These are phyloP conservation scores for Boletellus sp. DNA, from an alignment of 768 basidiomycete genomes.

Conservation along the genomic window DNA sequence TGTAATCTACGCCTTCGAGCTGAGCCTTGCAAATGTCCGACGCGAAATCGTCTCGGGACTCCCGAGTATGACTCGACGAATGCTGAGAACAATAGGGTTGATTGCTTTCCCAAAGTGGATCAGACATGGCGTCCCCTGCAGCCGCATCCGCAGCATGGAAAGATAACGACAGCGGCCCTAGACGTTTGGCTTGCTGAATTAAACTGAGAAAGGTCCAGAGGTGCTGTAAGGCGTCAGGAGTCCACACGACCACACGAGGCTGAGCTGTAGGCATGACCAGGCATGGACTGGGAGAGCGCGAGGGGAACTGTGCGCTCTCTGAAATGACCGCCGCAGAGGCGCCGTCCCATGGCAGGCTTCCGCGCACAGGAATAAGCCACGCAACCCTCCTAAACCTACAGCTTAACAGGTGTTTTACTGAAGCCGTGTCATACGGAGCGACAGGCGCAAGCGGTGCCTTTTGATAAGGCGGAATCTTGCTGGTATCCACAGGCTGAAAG, in stretches of 20 bases:
- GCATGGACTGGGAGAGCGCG: constrained; percentile 17
- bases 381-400: constrained; percentile 40
- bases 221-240: constrained; percentile 35
- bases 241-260: constrained; percentile 44
- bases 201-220: constrained; percentile 51
- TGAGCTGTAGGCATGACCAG: constrained; percentile 15
- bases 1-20: constrained; percentile 41
- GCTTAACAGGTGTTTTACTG: constrained; percentile 24
- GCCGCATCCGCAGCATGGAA: constrained; percentile 36
- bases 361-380: constrained; percentile 60
- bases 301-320: constrained; percentile 21
- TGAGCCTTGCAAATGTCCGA: constrained; percentile 16
- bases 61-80: constrained; percentile 9
- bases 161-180: constrained; percentile 49
- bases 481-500: constrained; percentile 16
- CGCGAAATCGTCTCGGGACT: constrained; percentile 7
- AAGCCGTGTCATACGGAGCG: constrained; percentile 33
- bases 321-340: constrained; percentile 43
- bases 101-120: constrained; percentile 25
- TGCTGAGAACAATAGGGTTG: constrained; percentile 18
- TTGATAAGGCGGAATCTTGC: constrained; percentile 30
- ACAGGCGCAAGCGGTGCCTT: constrained; percentile 38
- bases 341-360: constrained; percentile 45
- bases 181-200: constrained; percentile 33
- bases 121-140: constrained; percentile 8